Conservation (phyloP, 441 rosid species). For the Dalechampia spathulata region DNA sequence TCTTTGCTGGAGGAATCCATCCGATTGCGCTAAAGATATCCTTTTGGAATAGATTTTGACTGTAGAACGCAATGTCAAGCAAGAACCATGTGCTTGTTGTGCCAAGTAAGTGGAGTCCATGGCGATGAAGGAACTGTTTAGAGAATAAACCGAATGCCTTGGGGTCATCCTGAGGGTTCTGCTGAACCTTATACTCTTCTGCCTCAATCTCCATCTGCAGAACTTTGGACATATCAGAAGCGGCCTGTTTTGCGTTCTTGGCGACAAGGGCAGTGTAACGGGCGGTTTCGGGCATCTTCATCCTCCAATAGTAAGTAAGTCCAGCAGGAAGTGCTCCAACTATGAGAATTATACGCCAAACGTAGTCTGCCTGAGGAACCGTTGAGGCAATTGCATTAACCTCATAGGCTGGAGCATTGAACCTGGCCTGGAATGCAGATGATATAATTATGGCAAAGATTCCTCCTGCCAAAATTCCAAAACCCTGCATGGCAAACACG, state of each 20-base stretch:
- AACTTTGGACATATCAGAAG: constrained; percentile 74
- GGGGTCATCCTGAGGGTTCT: constrained; percentile 14
- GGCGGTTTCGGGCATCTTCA: constrained; percentile 89
- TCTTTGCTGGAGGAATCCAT: constrained; percentile 66
- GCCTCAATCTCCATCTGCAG: constrained; percentile 57
- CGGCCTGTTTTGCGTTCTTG: constrained; percentile 59
- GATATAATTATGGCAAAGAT: constrained; percentile 49
- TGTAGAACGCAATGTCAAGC: constrained; percentile 79
- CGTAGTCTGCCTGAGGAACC: constrained; percentile 56
- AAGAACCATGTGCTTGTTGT: constrained; percentile 76
- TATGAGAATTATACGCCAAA: constrained; percentile 72
- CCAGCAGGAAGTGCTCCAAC: constrained; percentile 74
- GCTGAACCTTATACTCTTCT: constrained; percentile 38
- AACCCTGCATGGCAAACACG: constrained; percentile 89
- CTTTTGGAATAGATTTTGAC: constrained; percentile 79
- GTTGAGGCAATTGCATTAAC: constrained; percentile 49
- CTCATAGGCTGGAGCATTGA: constrained; percentile 44
- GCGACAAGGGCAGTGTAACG: constrained; percentile 88
- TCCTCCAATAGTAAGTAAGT: constrained; percentile 67
- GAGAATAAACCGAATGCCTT: constrained; percentile 48
- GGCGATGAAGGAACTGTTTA: constrained; percentile 42
- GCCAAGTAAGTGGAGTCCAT: constrained; percentile 67
- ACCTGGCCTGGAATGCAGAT: constrained; percentile 33
- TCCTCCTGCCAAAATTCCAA: constrained; percentile 78
- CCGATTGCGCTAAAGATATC: constrained; percentile 79